Conservation (phyloP, 1,284 basidiomycete species). For the Cerioporus squamosus region DNA sequence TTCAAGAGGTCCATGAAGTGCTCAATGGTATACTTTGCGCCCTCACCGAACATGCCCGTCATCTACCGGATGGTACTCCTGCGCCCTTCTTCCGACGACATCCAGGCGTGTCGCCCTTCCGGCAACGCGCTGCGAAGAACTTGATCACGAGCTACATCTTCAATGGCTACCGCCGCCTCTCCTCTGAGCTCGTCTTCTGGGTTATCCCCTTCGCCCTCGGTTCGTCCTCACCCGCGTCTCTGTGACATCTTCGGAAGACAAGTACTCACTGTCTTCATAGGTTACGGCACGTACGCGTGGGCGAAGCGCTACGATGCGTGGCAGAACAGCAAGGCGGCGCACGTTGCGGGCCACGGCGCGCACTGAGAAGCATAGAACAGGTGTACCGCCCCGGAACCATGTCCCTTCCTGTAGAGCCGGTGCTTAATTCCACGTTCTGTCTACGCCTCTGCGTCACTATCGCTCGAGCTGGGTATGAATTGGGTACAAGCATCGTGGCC, state of each 20-base stretch:
- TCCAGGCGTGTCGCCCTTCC: conserved; percentile 81
- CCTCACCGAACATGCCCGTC: background rate
- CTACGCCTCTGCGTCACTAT: too few relatives aligned
- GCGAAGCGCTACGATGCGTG: conserved; percentile 73
- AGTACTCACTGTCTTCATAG: conserved; percentile 43
- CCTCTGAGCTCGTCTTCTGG: conserved; percentile 81
- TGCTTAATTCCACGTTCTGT: conserved; percentile 16
- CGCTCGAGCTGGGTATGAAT: too few relatives aligned
- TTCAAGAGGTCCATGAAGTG: too few relatives aligned
- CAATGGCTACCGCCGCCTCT: conserved; percentile 85
- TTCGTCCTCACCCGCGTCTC: conserved; percentile 44
- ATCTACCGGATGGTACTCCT: conserved; percentile 1
- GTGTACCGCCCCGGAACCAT: conserved; percentile 11
- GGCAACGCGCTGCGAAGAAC: conserved; percentile 74
- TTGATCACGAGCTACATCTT: conserved; percentile 81
- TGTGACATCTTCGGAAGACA: background rate
- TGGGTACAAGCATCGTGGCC: too few relatives aligned
- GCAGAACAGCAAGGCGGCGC: conserved; percentile 83
- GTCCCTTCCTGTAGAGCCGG: conserved; percentile 6
- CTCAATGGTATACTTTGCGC: too few relatives aligned
- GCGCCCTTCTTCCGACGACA: background rate
- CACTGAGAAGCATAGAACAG: conserved; percentile 28
- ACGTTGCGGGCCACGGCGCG: conserved; percentile 50
- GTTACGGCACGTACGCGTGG: conserved; percentile 86
- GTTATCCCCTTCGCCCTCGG: conserved; percentile 78